A percentile compares a stretch with the other conserved stretches of the same genome.
Evolutionary conservation across 2,329 filamentous ascomycete genomes (phyloP).

Genomic region (Chaetomiaceae sp.): DNA sequence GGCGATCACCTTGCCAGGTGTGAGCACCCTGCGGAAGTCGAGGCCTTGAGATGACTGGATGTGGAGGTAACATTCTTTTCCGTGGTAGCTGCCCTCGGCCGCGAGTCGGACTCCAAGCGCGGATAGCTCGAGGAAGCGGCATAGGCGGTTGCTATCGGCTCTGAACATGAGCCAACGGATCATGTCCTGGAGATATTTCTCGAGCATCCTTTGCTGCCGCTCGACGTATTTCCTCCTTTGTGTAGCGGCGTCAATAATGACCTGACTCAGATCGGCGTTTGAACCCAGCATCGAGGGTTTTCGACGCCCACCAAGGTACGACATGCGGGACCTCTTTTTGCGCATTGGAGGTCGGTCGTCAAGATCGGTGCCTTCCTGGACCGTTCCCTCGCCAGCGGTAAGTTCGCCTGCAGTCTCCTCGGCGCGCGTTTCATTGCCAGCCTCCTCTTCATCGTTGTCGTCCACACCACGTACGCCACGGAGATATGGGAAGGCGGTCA

Average conservation of each 20-base stretch:
- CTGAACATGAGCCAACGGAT: conserved; percentile 96
- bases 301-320: conserved; percentile 50
- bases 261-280: conserved; percentile 36
- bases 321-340: conserved; percentile 50
- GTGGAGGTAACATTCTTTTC: conserved; percentile 90
- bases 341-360: conserved; percentile 46
- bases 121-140: conserved; percentile 92
- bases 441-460: conserved; percentile 69
- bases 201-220: conserved; percentile 77
- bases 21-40: conserved; percentile 77
- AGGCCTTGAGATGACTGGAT: conserved; percentile 89
- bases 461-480: conserved; percentile 74
- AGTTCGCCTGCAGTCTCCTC: conserved; percentile 28
- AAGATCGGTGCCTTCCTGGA: conserved; percentile 55
- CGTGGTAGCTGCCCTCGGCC: conserved; percentile 93
- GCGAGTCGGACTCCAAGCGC: conserved; percentile 89
- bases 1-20: conserved; percentile 71
- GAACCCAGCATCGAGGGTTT: conserved; percentile 49
- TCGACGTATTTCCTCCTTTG: conserved; percentile 66
- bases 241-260: conserved; percentile 53
- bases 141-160: conserved; percentile 89
- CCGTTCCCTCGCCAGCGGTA: conserved; percentile 43
- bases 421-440: conserved; percentile 2
- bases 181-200: conserved; percentile 88
- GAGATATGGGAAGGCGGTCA: conserved; percentile 83